Evolutionary conservation across 2,329 filamentous ascomycete species (phyloP), one percentile per base, ranked within the genome.

Genomic region (Raffaelea deltoideospora): DNA sequence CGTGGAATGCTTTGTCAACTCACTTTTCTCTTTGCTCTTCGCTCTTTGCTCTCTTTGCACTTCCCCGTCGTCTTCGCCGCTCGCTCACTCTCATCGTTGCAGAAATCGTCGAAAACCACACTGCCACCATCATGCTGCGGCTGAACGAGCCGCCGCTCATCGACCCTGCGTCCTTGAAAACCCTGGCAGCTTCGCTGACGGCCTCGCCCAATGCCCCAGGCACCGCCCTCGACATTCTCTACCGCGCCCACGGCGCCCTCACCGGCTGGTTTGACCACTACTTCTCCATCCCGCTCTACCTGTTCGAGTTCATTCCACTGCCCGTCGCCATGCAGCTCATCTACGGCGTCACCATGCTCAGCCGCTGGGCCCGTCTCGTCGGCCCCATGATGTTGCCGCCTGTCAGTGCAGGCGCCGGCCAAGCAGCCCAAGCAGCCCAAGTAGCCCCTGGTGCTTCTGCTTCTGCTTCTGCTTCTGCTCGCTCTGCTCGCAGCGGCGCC

Each of bases 241-340:
- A 65, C 42, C 59, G 60, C 19, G 64, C 65, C 4, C 60, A 63
- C 31, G 52, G 55, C 14, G 62, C 67, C 1, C 47, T 71, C 0
- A 61, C 58, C 27, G 48, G 50, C 0, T 73, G 64, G 53, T 70
- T 72, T 34, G 59, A 67, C 3, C 53, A 53, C 27, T 68, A 66
- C 57, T 53, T 65, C 2, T 47, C 54, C 0, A 49, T 72, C 0
- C 60, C 68, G 0, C 50, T 59, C 0, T 43, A 50, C 0, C 50
- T 56, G 4, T 68, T 65, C 37, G 60, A 62, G 39, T 54, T 58
- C 22, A 52, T 69, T 19, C 64, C 69, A 0, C 60, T 69, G 9
- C 52, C 60, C 0, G 46, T 59, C 0, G 63, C 56, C 24, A 50
- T 59, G 1, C 63, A 71, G 37, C 50, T 71, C 0, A 58, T 69